phyloP scores from a whole-genome alignment of 2,329 filamentous ascomycete species.

The Camillea tinctor region DNA sequence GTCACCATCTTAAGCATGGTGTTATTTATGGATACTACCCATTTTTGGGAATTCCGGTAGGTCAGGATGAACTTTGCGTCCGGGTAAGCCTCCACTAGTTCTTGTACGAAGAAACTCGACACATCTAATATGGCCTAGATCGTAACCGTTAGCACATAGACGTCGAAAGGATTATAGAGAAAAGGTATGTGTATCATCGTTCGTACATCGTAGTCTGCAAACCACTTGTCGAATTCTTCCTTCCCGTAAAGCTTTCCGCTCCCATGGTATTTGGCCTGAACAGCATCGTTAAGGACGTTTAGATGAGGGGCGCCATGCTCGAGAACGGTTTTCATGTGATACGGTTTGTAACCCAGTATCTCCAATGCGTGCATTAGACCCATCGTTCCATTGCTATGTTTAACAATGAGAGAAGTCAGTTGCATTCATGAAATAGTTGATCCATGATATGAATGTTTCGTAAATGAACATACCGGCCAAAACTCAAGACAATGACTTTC shows the following conservation, averaged over 20 bases:
- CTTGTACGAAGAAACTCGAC: conserved; percentile 2
- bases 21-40: not conserved
- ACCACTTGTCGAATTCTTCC: conserved; percentile 6
- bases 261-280: conserved; percentile 5
- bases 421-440: not conserved
- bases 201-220: conserved; percentile 3
- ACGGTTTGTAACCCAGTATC: conserved; percentile 5
- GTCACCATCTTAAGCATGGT: conserved; percentile 1
- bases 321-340: conserved; percentile 5
- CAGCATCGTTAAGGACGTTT: conserved; percentile 2
- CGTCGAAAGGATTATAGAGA: not conserved
- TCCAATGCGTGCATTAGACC: conserved; percentile 2
- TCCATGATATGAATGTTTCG: not conserved
- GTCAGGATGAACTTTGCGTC: conserved; percentile 8
- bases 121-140: conserved; percentile 3
- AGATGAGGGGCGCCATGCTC: conserved; percentile 4
- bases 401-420: not conserved
- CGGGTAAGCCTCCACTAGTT: conserved; percentile 7
- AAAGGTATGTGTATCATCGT: not conserved
- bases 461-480: not conserved
- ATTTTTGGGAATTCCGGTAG: not conserved
- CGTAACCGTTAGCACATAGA: too few species aligned
- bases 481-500: conserved; percentile 2
- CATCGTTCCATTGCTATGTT: conserved; percentile 6
- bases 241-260: conserved; percentile 1